Evolutionary conservation across 345 rosid genomes (phyloP), one percentile per base, ranked within the genome.

Genomic region (Gynandropsis gynandra): DNA sequence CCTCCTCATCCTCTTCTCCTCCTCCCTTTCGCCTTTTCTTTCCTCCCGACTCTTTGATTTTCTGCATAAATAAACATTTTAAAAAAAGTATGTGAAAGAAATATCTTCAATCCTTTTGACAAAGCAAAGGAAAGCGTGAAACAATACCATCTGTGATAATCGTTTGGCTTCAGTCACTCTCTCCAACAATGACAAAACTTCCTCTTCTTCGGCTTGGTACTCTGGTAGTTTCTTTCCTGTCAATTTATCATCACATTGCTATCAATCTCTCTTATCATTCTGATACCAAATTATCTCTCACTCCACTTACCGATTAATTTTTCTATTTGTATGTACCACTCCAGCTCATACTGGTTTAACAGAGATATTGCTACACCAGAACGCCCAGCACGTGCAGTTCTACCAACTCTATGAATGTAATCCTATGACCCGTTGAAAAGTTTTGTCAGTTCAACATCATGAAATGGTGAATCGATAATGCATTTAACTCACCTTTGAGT

Each of bases 321-420:
- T 70, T 87, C 97, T 52, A 92, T 92, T 63, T 79, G 90, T 35
- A 85, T 10, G 65, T 73, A 92, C 97, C 97, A 92, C 72, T 87
- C 97, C 18, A 92, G 44, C 71, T 92, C 97, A 50, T 85, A 92
- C 75, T 82, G 95, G 61, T 80, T 87, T 16, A 84, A 92, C 9
- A 90, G 82, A 17, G 98, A 90, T 63, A 90, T 77, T 35, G 87
- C 98, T 9, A 87, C 82, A 27, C 98, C 98, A 64, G 95, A 81
- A 52, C 95, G 84, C 50, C 97, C 98, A n/a, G 97, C 97, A 62
- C 98, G 94, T 55, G 90, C 97, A 14, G 84, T 79, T 75, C 95
- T 79, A 24, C 29, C 29, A 24, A 24, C 29, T 24, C 29, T 24
- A 5, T 24, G 29, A 5, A 24, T 24, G 29, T 88, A 85, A 66